A percentile compares a stretch with the other conserved stretches of the same genome.
These are phyloP conservation scores for Dinochytrium kinnereticum DNA, from an alignment of 371 early-diverging fungal genomes.

Conservation along the genomic window DNA sequence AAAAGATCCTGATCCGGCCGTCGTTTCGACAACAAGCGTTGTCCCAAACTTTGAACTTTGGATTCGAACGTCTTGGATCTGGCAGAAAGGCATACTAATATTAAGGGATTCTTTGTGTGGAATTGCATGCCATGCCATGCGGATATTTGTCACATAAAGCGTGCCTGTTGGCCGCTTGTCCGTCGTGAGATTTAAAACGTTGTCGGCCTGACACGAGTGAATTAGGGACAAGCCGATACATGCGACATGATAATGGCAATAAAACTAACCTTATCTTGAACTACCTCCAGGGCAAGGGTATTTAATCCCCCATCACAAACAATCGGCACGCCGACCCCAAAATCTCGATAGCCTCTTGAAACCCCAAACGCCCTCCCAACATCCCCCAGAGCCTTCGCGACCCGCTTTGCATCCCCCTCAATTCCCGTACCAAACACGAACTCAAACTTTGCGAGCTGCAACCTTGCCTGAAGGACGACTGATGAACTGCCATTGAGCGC, in stretches of 20 bases:
- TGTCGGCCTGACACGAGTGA: not conserved
- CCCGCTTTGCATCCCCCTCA: not conserved
- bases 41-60: conserved; percentile 1
- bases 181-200: not conserved
- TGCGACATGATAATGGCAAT: not conserved
- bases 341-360: conserved; percentile 7
- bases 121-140: conserved; percentile 4
- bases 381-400: not conserved
- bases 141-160: conserved; percentile 6
- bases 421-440: not conserved
- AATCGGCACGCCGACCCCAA: not conserved
- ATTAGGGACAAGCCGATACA: not conserved
- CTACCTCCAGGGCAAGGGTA: not conserved
- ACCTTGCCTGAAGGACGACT: not conserved
- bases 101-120: not conserved
- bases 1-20: not conserved
- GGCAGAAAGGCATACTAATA: conserved; percentile 6
- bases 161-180: not conserved
- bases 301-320: not conserved
- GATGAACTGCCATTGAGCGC: conserved; percentile 1
- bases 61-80: not conserved
- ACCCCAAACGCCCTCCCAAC: not conserved
- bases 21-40: conserved; percentile 1
- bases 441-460: not conserved
- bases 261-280: not conserved